These are phyloP conservation scores for Trichoderma parareesei DNA, from an alignment of 495 filamentous ascomycete genomes.

Conservation along the genomic window DNA sequence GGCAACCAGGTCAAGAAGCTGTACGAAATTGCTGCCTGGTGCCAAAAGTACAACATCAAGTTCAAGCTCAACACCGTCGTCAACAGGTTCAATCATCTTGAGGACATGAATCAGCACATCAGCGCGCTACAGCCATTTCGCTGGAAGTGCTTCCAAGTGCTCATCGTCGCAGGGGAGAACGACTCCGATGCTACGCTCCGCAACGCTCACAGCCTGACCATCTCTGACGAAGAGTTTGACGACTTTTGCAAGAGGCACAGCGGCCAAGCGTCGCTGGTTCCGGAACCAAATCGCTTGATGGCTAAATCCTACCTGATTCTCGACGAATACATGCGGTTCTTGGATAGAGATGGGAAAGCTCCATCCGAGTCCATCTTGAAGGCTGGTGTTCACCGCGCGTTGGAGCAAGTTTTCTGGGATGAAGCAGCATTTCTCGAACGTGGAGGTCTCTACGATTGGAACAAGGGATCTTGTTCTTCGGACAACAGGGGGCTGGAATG, in stretches of 20 bases:
- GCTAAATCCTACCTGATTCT: constrained; percentile 43
- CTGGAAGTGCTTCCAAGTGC: constrained; percentile 53
- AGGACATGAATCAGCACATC: constrained; percentile 47
- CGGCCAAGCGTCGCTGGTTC: constrained; percentile 34
- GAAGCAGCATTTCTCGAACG: constrained; percentile 37
- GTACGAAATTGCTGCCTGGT: constrained; percentile 35
- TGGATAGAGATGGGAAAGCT: constrained; percentile 40
- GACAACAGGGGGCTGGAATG: background rate
- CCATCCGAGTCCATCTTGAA: constrained; percentile 38
- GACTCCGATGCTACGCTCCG: constrained; percentile 35
- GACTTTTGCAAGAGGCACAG: constrained; percentile 41
- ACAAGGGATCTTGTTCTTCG: background rate
- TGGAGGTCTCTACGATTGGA: constrained; percentile 49
- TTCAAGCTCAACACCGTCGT: constrained; percentile 57
- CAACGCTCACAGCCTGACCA: constrained; percentile 39
- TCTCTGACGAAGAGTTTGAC: constrained; percentile 41
- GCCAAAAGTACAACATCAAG: constrained; percentile 38
- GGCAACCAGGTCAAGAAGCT: constrained; percentile 39
- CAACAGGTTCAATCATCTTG: constrained; percentile 39
- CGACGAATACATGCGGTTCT: constrained; percentile 49
- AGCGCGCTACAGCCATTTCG: constrained; percentile 39
- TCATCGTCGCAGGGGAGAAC: constrained; percentile 49
- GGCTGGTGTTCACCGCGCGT: constrained; percentile 42
- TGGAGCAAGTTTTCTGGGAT: constrained; percentile 45
- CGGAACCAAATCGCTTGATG: constrained; percentile 47